These are phyloP conservation scores for Dryadomyces quercivorus DNA, from an alignment of 2,329 filamentous ascomycete species.

Conservation along the genomic window DNA sequence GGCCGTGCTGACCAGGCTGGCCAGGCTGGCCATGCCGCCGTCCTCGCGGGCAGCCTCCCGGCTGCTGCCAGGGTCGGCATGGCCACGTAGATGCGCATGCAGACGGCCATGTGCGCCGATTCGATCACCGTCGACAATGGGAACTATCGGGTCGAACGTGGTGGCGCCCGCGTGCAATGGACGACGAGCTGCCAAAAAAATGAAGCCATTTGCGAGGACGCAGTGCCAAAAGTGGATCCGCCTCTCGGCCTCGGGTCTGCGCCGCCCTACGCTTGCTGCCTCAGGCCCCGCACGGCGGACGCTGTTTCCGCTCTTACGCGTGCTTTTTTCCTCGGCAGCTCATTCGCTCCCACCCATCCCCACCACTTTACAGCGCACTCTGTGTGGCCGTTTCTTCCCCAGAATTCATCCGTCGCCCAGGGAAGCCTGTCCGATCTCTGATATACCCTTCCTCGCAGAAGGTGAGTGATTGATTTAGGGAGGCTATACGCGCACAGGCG, in stretches of 20 bases:
- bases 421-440: too few species aligned
- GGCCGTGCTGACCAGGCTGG: neutral
- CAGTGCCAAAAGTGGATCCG: neutral
- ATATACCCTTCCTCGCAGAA: too few species aligned
- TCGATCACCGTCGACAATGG: neutral
- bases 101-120: neutral
- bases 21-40: neutral
- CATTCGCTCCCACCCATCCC: conserved; percentile 6
- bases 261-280: conserved; percentile 2
- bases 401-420: neutral
- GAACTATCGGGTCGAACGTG: too few species aligned
- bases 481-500: too few species aligned
- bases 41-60: too few species aligned
- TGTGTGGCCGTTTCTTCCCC: too few species aligned
- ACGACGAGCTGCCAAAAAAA: too few species aligned
- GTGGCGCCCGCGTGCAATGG: too few species aligned
- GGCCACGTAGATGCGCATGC: neutral
- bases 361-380: neutral
- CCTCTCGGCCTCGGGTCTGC: neutral
- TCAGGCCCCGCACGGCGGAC: conserved; percentile 1
- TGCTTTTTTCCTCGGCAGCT: conserved; percentile 4
- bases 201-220: too few species aligned
- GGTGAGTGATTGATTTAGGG: too few species aligned
- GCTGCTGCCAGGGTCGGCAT: too few species aligned
- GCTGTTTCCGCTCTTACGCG: neutral